A percentile compares a stretch with the other conserved stretches of the same genome.
Conservation (phyloP, 257 asterid genomes). For the Solanum bulbocastanum region DNA sequence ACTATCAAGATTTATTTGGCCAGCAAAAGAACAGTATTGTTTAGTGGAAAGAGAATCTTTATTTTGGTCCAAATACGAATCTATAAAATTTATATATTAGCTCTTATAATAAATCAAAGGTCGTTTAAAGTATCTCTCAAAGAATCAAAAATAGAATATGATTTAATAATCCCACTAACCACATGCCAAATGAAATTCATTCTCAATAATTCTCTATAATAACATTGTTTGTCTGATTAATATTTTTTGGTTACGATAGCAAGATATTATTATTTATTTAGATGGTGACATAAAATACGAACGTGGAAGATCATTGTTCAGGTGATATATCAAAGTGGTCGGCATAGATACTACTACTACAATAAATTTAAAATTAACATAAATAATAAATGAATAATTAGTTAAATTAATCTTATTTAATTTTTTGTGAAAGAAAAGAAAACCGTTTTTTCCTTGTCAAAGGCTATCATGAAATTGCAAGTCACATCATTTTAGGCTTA, state of each 20-base stretch:
- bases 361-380: neutral
- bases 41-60: neutral
- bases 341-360: neutral
- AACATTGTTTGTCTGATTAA: neutral
- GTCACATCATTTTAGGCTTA: neutral
- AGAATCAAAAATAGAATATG: neutral
- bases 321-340: neutral
- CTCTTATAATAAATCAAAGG: neutral
- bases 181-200: neutral
- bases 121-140: neutral
- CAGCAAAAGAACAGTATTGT: neutral
- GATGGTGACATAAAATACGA: neutral
- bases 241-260: neutral
- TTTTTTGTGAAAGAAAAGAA: neutral
- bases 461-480: neutral
- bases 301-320: neutral
- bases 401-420: neutral
- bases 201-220: neutral
- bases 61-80: neutral
- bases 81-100: neutral
- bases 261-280: neutral
- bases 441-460: neutral
- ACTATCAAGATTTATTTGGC: neutral
- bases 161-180: neutral
- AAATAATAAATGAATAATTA: neutral